A percentile compares a stretch with the other conserved stretches of the same genome.
Conservation (phyloP, 176 grass and related monocot genomes). For the Guadua angustifolia region DNA sequence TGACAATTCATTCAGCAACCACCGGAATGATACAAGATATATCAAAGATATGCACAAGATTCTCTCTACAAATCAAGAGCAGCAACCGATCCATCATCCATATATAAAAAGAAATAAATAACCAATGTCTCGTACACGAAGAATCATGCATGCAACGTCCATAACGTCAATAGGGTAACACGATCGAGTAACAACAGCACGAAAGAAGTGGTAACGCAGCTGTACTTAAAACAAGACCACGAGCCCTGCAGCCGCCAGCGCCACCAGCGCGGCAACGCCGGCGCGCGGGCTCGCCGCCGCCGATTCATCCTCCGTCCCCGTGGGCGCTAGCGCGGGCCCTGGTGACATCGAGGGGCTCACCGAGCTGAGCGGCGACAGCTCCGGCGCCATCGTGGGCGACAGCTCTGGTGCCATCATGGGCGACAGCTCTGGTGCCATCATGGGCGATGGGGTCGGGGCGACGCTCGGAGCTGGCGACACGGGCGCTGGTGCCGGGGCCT, state of each 20-base stretch:
- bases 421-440: slow-evolving; percentile 33
- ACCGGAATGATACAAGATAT: background rate
- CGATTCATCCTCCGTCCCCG: slow-evolving; percentile 32
- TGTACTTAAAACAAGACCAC: slow-evolving; percentile 50
- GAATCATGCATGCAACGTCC: slow-evolving; percentile 31
- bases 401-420: slow-evolving; percentile 29
- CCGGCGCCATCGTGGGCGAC: slow-evolving; percentile 36
- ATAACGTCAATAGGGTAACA: background rate
- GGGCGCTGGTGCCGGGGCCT: slow-evolving; percentile 42
- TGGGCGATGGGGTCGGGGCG: slow-evolving; percentile 43
- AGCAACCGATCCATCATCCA: background rate
- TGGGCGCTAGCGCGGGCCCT: slow-evolving; percentile 20
- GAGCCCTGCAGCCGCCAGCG: slow-evolving; percentile 48
- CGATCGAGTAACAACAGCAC: slow-evolving; percentile 19
- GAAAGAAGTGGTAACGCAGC: slow-evolving; percentile 6
- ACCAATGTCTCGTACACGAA: slow-evolving; percentile 51
- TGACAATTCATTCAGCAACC: background rate
- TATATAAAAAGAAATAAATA: slow-evolving; percentile 40
- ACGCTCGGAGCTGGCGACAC: slow-evolving; percentile 43
- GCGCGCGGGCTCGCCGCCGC: background rate
- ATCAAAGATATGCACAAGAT: background rate
- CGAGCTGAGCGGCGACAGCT: slow-evolving; percentile 32
- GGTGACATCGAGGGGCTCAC: slow-evolving; percentile 19
- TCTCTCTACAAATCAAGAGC: background rate
- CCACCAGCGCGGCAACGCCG: slow-evolving; percentile 30